phyloP scores from a whole-genome alignment of 2,329 filamentous ascomycete genomes.

The Exophiala bonariae region DNA sequence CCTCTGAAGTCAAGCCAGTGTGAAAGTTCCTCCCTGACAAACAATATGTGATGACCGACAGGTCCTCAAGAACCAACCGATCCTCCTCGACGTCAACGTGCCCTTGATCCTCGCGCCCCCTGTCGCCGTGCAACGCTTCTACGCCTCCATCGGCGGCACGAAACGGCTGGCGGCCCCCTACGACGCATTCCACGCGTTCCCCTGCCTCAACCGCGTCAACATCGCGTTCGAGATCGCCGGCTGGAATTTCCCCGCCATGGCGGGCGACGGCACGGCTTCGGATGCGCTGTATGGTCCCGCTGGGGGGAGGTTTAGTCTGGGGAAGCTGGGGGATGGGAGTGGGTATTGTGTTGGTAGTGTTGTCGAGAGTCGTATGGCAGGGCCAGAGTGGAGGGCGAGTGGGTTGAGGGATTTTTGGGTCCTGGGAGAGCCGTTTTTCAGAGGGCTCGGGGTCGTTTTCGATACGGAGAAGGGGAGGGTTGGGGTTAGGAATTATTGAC shows the following conservation, averaged over 20 bases:
- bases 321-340: slow-evolving; percentile 16
- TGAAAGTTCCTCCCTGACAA: too few relatives aligned
- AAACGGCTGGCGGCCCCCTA: slow-evolving; percentile 13
- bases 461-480: slow-evolving; percentile 22
- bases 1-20: too few relatives aligned
- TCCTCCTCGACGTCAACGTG: slow-evolving; percentile 31
- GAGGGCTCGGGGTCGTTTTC: slow-evolving; percentile 24
- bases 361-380: slow-evolving; percentile 15
- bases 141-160: slow-evolving; percentile 23
- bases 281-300: slow-evolving; percentile 22
- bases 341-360: slow-evolving; percentile 20
- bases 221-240: slow-evolving; percentile 25
- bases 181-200: slow-evolving; percentile 23
- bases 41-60: too few relatives aligned
- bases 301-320: slow-evolving; percentile 25
- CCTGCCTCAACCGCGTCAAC: slow-evolving; percentile 23
- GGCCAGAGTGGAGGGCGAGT: slow-evolving; percentile 11
- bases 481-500: slow-evolving; percentile 26
- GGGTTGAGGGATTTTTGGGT: slow-evolving; percentile 26
- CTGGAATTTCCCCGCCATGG: slow-evolving; percentile 21
- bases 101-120: slow-evolving; percentile 28
- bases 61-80: slow-evolving; percentile 34
- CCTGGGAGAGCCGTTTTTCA: slow-evolving; percentile 28
- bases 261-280: slow-evolving; percentile 8
- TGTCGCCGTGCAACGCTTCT: slow-evolving; percentile 14